Percentiles rank a stretch among this genome's conserved stretches.
These are phyloP conservation scores for Aspergillus tubingensis DNA, from an alignment of 2,329 filamentous ascomycete species.

Conservation along the genomic window DNA sequence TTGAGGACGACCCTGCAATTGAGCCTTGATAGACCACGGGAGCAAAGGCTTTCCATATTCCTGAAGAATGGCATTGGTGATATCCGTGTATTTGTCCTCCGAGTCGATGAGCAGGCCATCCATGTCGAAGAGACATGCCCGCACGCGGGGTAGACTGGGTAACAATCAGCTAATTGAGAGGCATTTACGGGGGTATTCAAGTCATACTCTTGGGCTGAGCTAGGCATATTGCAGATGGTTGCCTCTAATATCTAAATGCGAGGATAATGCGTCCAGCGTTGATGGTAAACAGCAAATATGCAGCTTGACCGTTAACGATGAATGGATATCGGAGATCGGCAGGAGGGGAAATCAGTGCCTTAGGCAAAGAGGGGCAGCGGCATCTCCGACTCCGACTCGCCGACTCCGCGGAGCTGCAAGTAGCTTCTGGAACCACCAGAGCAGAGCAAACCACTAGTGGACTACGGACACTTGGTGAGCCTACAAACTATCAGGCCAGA, in stretches of 20 bases:
- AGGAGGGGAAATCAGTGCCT: conserved; percentile 1
- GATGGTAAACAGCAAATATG: not conserved
- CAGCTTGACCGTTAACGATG: not conserved
- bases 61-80: conserved; percentile 78
- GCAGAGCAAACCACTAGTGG: not conserved
- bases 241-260: no score
- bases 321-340: conserved; percentile 1
- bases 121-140: conserved; percentile 98
- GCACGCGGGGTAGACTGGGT: conserved; percentile 70
- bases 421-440: not conserved
- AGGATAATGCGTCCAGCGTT: not conserved
- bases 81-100: conserved; percentile 83
- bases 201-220: conserved; percentile 11
- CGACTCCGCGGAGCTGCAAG: conserved; percentile 2
- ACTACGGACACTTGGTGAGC: not conserved
- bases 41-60: conserved; percentile 72
- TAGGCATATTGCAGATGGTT: conserved; percentile 4
- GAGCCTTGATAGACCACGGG: conserved; percentile 94
- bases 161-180: not conserved
- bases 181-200: no score
- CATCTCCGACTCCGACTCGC: conserved; percentile 5
- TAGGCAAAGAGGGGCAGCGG: not conserved
- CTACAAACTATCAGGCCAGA: conserved; percentile 21
- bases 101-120: conserved; percentile 93
- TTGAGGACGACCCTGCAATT: conserved; percentile 70